These are phyloP conservation scores for Achaetomium macrosporum DNA, from an alignment of 2,329 filamentous ascomycete species.

Conservation along the genomic window DNA sequence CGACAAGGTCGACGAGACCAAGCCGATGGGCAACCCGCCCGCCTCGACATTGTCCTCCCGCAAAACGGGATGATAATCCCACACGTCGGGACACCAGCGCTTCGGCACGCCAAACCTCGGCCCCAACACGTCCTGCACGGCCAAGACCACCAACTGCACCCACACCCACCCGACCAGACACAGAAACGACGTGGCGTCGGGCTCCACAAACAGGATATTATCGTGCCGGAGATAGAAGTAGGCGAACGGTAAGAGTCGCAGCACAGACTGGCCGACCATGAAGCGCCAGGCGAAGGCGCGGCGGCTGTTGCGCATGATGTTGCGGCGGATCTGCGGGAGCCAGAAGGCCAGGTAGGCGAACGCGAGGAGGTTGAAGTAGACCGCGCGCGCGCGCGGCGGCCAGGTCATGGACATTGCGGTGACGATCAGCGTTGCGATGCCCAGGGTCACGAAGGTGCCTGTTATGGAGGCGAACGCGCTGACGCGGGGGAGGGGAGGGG, in stretches of 20 bases:
- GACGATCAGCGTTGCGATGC: conserved; percentile 52
- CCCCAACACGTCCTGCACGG: conserved; percentile 76
- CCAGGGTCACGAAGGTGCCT: conserved; percentile 50
- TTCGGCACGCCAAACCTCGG: conserved; percentile 78
- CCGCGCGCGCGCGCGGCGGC: conserved; percentile 48
- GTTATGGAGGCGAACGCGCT: conserved; percentile 50
- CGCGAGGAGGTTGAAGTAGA: conserved; percentile 58
- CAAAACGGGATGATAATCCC: conserved; percentile 91
- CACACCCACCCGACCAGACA: conserved; percentile 73
- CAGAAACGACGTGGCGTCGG: conserved; percentile 60
- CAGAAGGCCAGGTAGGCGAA: conserved; percentile 84
- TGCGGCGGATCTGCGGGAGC: conserved; percentile 87
- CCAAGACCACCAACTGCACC: conserved; percentile 75
- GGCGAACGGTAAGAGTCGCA: conserved; percentile 71
- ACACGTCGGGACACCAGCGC: conserved; percentile 65
- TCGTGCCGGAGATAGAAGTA: conserved; percentile 77
- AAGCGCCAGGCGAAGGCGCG: conserved; percentile 90
- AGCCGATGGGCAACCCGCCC: conserved; percentile 73
- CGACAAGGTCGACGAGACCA: conserved; percentile 35
- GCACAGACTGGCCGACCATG: conserved; percentile 72
- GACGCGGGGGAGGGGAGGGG: conserved; percentile 27
- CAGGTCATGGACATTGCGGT: conserved; percentile 48
- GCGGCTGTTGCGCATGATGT: conserved; percentile 83
- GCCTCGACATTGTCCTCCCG: conserved; percentile 76
- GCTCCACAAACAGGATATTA: conserved; percentile 74